Evolutionary conservation across 2,329 filamentous ascomycete species (phyloP), one percentile per base, ranked within the genome.

Genomic region (Colletotrichum tofieldiae): DNA sequence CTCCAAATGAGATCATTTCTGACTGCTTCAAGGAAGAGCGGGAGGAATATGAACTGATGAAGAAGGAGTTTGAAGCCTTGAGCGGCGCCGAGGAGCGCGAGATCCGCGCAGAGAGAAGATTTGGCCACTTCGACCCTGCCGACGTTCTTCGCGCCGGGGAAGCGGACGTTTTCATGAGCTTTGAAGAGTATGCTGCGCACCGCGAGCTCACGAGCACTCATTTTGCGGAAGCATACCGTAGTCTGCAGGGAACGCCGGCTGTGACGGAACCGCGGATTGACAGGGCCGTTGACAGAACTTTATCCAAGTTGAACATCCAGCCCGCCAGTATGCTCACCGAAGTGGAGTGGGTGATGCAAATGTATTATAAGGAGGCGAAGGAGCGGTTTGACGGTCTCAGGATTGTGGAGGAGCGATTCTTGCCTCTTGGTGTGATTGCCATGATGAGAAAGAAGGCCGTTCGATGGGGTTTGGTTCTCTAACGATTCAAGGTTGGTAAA

Each of bases 401-500:
- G 3, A 35, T 64, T 1, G 41, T 64, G 11, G 51, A 68, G 5
- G 20, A 23, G 23, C 32, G 5, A 6, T 68, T 55, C n/a, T 16
- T 68, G 43, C 66, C 66, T 12, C 66, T 64, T 16, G 66, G 66
- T 0, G 66, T 58, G 18, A 49, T 68, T 11, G 59, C 16, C 8
- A 55, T 64, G 66, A 49, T 68, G 66, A 18, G 23, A 16, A 39
- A 63, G 23, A 56, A 64, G 66, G 20, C 66, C 12, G 51, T 64
- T 2, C 59, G 59, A 18, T 64, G 66, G 66, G 66, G 66, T 0
- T 26, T 64, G 41, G 59, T 64, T 23, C 51, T 68, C 14, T 68
- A 49, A 54, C 5, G 14, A 5, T 14, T 14, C 5, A 14, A 14
- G 8, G 11, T 45, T 45, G 5, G 43, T 1, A 9, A 8, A n/a